Evolutionary conservation across 2,329 filamentous ascomycete genomes (phyloP).

Genomic region (Monilinia laxa): DNA sequence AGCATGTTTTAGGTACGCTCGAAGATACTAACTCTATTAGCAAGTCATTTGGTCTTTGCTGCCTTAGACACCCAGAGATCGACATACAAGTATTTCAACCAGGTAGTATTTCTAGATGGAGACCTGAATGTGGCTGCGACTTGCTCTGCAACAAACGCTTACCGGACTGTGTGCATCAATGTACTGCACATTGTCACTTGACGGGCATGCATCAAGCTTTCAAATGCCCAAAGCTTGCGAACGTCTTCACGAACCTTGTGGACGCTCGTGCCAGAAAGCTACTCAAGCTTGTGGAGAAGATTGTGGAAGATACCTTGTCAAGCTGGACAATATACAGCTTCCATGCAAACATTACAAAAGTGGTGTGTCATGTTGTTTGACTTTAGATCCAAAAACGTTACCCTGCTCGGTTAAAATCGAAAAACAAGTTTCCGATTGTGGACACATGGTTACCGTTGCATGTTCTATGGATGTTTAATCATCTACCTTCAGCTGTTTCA

Average conservation of each 20-base stretch:
- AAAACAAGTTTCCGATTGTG: constrained; percentile 54
- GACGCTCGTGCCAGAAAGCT: constrained; percentile 46
- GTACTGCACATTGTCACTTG: constrained; percentile 49
- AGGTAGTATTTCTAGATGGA: constrained; percentile 42
- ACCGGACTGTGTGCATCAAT: constrained; percentile 49
- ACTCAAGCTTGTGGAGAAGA: constrained; percentile 48
- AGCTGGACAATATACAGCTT: constrained; percentile 38
- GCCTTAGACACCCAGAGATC: constrained; percentile 58
- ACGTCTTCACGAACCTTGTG: constrained; percentile 45
- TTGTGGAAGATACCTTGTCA: constrained; percentile 44
- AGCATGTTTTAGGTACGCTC: constrained; percentile 55
- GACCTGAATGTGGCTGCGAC: constrained; percentile 58
- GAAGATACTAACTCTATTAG: constrained; percentile 49
- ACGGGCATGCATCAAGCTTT: constrained; percentile 48
- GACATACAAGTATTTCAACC: constrained; percentile 31
- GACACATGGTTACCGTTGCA: constrained; percentile 50
- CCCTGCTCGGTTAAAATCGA: constrained; percentile 49
- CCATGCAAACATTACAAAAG: constrained; percentile 45
- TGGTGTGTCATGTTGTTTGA: constrained; percentile 43
- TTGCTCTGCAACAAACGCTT: constrained; percentile 36
- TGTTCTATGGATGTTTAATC: constrained; percentile 51
- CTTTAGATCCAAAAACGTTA: constrained; percentile 48
- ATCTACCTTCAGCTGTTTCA: constrained; percentile 48
- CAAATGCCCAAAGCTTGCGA: constrained; percentile 48
- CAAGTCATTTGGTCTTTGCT: constrained; percentile 52